phyloP scores from a whole-genome alignment of 1,139 yeast genomes.

The Pichia terricola region DNA sequence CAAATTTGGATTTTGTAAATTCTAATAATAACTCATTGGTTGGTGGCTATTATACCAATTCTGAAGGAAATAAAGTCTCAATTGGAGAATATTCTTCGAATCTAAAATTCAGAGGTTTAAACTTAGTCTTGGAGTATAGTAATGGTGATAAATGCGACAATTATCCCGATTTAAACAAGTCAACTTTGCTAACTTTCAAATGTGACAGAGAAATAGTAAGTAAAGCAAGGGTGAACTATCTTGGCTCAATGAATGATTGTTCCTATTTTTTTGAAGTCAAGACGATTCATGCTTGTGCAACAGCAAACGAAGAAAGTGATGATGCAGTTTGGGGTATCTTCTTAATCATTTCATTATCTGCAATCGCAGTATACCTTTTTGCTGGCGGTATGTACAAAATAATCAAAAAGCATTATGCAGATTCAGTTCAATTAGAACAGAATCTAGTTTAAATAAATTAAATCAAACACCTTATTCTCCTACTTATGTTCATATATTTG shows the following conservation, averaged over 20 bases:
- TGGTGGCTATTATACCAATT: constrained; percentile 55
- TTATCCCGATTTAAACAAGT: constrained; percentile 36
- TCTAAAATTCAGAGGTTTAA: constrained; percentile 65
- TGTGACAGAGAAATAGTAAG: constrained; percentile 70
- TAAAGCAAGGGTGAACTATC: constrained; percentile 58
- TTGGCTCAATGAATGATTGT: constrained; percentile 70
- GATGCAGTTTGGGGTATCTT: constrained; percentile 54
- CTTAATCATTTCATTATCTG: constrained; percentile 42
- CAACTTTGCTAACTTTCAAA: constrained; percentile 63
- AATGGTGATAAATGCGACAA: constrained; percentile 63
- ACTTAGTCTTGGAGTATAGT: constrained; percentile 58
- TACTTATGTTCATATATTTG: too few relatives aligned
- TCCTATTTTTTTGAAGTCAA: constrained; percentile 77
- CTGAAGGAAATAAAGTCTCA: constrained; percentile 33
- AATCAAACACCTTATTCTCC: neutral
- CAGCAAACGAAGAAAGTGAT: constrained; percentile 49
- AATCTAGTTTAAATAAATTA: neutral
- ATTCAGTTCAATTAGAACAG: neutral
- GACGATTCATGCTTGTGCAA: constrained; percentile 84
- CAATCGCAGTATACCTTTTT: constrained; percentile 43
- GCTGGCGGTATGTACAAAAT: constrained; percentile 43
- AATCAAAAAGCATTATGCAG: constrained; percentile 13
- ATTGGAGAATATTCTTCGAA: constrained; percentile 54
- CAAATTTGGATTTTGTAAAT: constrained; percentile 30
- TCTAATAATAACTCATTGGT: constrained; percentile 40